A percentile compares a stretch with the other conserved stretches of the same genome.
These are phyloP conservation scores for Mucor velutinosus DNA, from an alignment of 371 early-diverging fungal genomes.

Conservation along the genomic window DNA sequence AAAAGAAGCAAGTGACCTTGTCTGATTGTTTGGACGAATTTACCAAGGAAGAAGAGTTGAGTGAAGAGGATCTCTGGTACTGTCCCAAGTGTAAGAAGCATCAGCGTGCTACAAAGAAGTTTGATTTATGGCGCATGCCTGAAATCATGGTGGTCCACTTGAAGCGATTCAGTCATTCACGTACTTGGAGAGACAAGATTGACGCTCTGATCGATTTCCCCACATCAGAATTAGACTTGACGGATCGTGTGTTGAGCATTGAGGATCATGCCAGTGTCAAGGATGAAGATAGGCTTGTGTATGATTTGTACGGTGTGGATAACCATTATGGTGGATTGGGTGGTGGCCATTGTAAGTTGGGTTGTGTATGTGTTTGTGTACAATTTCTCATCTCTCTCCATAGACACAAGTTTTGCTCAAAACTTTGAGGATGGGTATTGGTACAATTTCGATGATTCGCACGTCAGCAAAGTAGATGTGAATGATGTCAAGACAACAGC, in stretches of 20 bases:
- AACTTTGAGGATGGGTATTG: slow-evolving; percentile 72
- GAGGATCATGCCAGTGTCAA: not conserved
- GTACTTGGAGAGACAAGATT: slow-evolving; percentile 84
- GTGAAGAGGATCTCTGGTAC: slow-evolving; percentile 82
- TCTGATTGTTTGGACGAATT: slow-evolving; percentile 82
- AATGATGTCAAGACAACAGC: slow-evolving; percentile 67
- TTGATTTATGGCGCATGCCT: slow-evolving; percentile 86
- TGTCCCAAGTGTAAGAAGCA: slow-evolving; percentile 86
- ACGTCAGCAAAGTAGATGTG: slow-evolving; percentile 65
- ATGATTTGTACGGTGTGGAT: slow-evolving; percentile 85
- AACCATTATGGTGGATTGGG: slow-evolving; percentile 93
- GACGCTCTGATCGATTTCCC: slow-evolving; percentile 85
- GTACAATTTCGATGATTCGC: slow-evolving; percentile 91
- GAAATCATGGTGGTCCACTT: slow-evolving; percentile 89
- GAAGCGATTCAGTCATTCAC: slow-evolving; percentile 84
- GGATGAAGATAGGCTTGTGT: slow-evolving; percentile 51
- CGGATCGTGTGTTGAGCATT: slow-evolving; percentile 43
- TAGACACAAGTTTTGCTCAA: slow-evolving; percentile 90
- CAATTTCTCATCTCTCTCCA: not conserved
- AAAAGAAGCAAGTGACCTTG: slow-evolving; percentile 56
- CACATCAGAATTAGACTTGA: slow-evolving; percentile 68
- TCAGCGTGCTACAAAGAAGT: slow-evolving; percentile 78
- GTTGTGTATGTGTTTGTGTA: not conserved
- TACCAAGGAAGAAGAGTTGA: slow-evolving; percentile 79
- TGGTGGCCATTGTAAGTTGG: slow-evolving; percentile 87